A percentile compares a stretch with the other conserved stretches of the same genome.
These are phyloP conservation scores for Teratosphaeria zuluensis DNA, from an alignment of 2,329 filamentous ascomycete species.

Conservation along the genomic window DNA sequence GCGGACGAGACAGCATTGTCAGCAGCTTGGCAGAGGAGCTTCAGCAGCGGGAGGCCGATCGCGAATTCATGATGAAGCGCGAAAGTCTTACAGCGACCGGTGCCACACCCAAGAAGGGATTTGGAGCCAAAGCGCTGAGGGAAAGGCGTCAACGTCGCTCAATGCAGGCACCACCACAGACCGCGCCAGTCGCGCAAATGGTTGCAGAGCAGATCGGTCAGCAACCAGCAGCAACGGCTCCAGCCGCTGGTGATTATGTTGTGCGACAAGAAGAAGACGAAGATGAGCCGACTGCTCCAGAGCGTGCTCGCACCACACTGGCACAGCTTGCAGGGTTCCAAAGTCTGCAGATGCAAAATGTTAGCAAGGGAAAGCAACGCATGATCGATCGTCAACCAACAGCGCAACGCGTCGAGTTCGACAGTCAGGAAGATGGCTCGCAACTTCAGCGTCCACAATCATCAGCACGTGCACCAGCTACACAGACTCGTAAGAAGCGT, in stretches of 20 bases:
- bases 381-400: slow-evolving; percentile 30
- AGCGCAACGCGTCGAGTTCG: slow-evolving; percentile 30
- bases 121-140: neutral
- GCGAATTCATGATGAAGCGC: slow-evolving; percentile 6
- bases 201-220: neutral
- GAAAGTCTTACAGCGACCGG: slow-evolving; percentile 12
- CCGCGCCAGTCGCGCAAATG: slow-evolving; percentile 10
- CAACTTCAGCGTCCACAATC: neutral
- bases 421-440: slow-evolving; percentile 14
- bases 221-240: neutral
- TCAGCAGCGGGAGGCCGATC: slow-evolving; percentile 11
- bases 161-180: neutral
- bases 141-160: neutral
- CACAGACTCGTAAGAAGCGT: slow-evolving; percentile 11
- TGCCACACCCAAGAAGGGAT: slow-evolving; percentile 9
- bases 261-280: neutral
- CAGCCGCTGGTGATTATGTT: neutral
- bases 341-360: slow-evolving; percentile 2
- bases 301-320: slow-evolving; percentile 1
- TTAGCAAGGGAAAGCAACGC: slow-evolving; percentile 6
- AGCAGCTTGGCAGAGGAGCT: slow-evolving; percentile 21
- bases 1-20: slow-evolving; percentile 34
- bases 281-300: neutral
- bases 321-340: slow-evolving; percentile 1
- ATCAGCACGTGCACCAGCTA: slow-evolving; percentile 7